Evolutionary conservation across 108 stramenopile genomes (phyloP).

Genomic region (Chaetoceros tenuissimus): DNA sequence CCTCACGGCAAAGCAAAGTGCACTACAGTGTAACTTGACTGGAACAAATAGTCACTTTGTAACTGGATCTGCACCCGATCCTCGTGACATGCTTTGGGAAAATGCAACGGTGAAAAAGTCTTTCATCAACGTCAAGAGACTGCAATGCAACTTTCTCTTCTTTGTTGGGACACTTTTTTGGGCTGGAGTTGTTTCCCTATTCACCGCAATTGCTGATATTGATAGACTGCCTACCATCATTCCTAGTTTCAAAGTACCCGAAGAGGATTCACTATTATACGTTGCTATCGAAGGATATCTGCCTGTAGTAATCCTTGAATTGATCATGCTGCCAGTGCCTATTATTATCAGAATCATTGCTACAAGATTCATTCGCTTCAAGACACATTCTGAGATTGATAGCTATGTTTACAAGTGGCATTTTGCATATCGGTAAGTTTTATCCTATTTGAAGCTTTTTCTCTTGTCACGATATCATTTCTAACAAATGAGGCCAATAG

Average conservation of each 20-base stretch:
- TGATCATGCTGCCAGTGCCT: slow-evolving; percentile 31
- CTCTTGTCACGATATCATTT: too few relatives aligned
- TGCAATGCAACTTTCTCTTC: slow-evolving; percentile 21
- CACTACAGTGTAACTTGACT: slow-evolving; percentile 25
- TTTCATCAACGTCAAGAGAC: slow-evolving; percentile 26
- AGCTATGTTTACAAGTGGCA: slow-evolving; percentile 16
- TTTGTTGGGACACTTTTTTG: slow-evolving; percentile 22
- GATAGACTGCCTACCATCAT: neutral
- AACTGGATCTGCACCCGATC: slow-evolving; percentile 38
- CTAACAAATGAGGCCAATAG: too few relatives aligned
- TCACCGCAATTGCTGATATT: slow-evolving; percentile 7
- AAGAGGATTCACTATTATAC: slow-evolving; percentile 5
- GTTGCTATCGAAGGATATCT: slow-evolving; percentile 20
- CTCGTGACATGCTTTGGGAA: slow-evolving; percentile 43
- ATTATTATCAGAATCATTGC: slow-evolving; percentile 20
- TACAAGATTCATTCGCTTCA: slow-evolving; percentile 36
- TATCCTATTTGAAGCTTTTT: too few relatives aligned
- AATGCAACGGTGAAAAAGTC: slow-evolving; percentile 26
- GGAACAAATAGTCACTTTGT: slow-evolving; percentile 12
- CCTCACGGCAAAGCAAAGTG: slow-evolving; percentile 46
- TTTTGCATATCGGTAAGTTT: slow-evolving; percentile 12
- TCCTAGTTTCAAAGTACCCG: neutral
- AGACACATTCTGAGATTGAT: slow-evolving; percentile 25
- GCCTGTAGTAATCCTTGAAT: slow-evolving; percentile 27
- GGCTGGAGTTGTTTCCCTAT: slow-evolving; percentile 22